Evolutionary conservation across 1,284 basidiomycete species (phyloP), one percentile per base, ranked within the genome.

Genomic region (Cryptococcus sp.): DNA sequence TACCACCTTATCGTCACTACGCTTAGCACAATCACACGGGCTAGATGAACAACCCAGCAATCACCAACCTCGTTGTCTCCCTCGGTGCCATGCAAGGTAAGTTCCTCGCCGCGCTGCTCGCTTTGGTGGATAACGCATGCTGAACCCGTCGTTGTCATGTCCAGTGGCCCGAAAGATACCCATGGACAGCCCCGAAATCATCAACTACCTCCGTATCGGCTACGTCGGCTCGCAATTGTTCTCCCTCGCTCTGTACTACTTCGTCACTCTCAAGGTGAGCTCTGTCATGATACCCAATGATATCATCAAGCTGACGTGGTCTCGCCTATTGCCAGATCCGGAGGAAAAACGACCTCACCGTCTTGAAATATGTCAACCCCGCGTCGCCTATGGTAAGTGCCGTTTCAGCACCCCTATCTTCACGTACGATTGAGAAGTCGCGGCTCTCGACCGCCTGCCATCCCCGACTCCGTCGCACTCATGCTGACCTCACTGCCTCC

Each of bases 281-380:
- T 43, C 7, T 42, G 15, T 10, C 20, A 22, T 52, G 17, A 10
- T 47, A 15, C 5, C 42, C 16, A 22, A 27, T 16, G 7, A 4
- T 13, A 49, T 49, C 1, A 22, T 47, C n/a, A 25, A n/a, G 30
- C 47, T 54, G 51, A 47, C 57, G 38, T 39, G 38, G 40, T 10
- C 13, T 35, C 30, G n/a, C 42, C 38, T 46, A 1, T 27, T 40
- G 54, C 13, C 68, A 93, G 90, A 86, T 97, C 80, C 93, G 92
- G 83, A 82, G 84, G 70, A 94, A 93, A 85, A 98, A 98, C 75
- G 95, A 98, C 80, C 85, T 90, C 76, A 93, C 92, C 3, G 91
- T 96, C 40, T 83, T 98, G 70, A 98, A 97, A 84, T 98, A 95
- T 70, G 81, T 82, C 52, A 81, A 82, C 65, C 82, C 83, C 19